Percentiles rank a stretch among this genome's conserved stretches.
These are phyloP conservation scores for Crithidia mellificae DNA, from an alignment of 208 protist species.

Conservation along the genomic window DNA sequence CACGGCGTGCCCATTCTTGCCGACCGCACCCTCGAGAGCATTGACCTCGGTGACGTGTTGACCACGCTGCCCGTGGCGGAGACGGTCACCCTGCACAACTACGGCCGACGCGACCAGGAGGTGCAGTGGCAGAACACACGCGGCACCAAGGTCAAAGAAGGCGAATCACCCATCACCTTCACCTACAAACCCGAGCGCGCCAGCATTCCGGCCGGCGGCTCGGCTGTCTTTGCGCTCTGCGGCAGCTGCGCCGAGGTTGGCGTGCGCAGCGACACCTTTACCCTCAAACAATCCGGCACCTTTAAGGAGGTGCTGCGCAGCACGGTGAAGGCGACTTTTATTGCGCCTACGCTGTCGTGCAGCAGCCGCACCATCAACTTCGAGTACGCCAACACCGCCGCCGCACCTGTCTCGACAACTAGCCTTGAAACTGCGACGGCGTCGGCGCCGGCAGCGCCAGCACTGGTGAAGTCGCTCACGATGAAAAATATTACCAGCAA, in stretches of 20 bases:
- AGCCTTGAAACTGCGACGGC: too few species aligned
- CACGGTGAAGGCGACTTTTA: slow-evolving; percentile 80
- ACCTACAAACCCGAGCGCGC: slow-evolving; percentile 73
- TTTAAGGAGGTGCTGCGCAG: slow-evolving; percentile 82
- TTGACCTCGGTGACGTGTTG: slow-evolving; percentile 92
- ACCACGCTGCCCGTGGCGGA: slow-evolving; percentile 65
- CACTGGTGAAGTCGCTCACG: slow-evolving; percentile 70
- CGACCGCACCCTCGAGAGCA: slow-evolving; percentile 32
- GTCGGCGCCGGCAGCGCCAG: neutral
- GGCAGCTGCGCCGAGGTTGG: slow-evolving; percentile 59
- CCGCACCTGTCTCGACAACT: too few species aligned
- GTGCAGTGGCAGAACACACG: slow-evolving; percentile 89
- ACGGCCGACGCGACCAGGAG: slow-evolving; percentile 83
- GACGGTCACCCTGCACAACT: slow-evolving; percentile 86
- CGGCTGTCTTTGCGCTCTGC: slow-evolving; percentile 66
- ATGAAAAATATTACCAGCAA: slow-evolving; percentile 90
- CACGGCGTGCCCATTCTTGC: slow-evolving; percentile 90
- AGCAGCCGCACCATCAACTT: slow-evolving; percentile 78
- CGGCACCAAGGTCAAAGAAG: slow-evolving; percentile 65
- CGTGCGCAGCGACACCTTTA: slow-evolving; percentile 74
- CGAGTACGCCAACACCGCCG: slow-evolving; percentile 73
- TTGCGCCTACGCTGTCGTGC: slow-evolving; percentile 82
- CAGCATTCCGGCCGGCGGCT: slow-evolving; percentile 57
- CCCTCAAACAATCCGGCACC: slow-evolving; percentile 76
- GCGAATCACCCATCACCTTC: slow-evolving; percentile 74